Conservation (phyloP, 2,329 filamentous ascomycete genomes). For the Colletotrichum limetticola region DNA sequence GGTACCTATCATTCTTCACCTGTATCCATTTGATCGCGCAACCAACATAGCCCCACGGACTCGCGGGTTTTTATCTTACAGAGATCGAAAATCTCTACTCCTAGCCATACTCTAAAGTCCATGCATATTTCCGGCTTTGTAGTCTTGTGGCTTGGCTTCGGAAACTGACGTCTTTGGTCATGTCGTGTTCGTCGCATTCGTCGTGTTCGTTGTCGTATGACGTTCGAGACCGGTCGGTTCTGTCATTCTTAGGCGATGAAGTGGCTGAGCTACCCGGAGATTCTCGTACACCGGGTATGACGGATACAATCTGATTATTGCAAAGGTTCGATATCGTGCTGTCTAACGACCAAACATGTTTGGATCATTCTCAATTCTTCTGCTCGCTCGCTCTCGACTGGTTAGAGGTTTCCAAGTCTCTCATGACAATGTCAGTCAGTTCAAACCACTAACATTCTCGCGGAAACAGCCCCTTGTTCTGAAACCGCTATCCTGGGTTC, state of each 20-base stretch:
- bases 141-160: neutral
- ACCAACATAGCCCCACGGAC: conserved; percentile 14
- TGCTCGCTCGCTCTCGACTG: no score
- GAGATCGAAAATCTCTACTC: neutral
- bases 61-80: neutral
- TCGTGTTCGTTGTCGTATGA: no score
- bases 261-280: neutral
- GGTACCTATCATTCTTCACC: neutral
- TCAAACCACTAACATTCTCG: no score
- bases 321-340: no score
- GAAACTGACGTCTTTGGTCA: neutral
- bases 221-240: no score
- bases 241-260: neutral
- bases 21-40: neutral
- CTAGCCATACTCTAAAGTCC: neutral
- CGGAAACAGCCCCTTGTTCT: neutral
- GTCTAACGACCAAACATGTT: no score
- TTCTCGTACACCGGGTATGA: no score
- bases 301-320: no score
- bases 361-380: no score
- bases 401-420: no score
- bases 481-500: neutral
- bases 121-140: no score
- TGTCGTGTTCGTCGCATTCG: neutral
- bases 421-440: no score